Evolutionary conservation across 1,284 basidiomycete genomes (phyloP).

Genomic region (Apiotrichum porosum): DNA sequence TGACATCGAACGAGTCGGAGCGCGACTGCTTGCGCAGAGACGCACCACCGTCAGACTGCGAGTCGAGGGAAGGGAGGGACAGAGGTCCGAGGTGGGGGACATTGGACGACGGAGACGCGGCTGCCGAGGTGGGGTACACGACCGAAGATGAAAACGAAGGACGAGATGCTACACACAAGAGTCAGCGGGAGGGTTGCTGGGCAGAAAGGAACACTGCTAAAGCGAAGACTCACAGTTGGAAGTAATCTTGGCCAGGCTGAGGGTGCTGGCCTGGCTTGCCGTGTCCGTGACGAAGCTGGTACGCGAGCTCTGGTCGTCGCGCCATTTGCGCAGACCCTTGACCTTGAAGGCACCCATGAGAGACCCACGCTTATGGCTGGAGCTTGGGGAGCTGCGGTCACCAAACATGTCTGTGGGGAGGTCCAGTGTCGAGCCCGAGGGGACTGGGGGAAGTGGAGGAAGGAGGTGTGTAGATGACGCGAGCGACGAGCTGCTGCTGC

Average conservation of each 20-base stretch:
- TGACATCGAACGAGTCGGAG: not conserved
- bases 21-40: not conserved
- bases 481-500: slow-evolving; percentile 6
- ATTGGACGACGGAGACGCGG: not conserved
- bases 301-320: slow-evolving; percentile 14
- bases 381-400: slow-evolving; percentile 2
- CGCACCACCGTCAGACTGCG: not conserved
- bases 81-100: not conserved
- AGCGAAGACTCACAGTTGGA: slow-evolving; percentile 19
- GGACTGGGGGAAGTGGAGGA: slow-evolving; percentile 14
- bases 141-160: not conserved
- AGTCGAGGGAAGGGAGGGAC: not conserved
- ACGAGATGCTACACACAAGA: not conserved
- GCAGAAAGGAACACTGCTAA: too few species aligned
- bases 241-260: slow-evolving; percentile 8
- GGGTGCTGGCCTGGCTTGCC: not conserved
- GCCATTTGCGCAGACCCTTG: slow-evolving; percentile 16
- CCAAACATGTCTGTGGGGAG: slow-evolving; percentile 18
- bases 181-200: too few species aligned
- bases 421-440: slow-evolving; percentile 24
- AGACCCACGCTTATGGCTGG: slow-evolving; percentile 21
- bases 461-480: slow-evolving; percentile 8
- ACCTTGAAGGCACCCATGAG: slow-evolving; percentile 27
- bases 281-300: slow-evolving; percentile 6
- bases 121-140: not conserved